phyloP scores from a whole-genome alignment of 148 eudicot genomes.

The Silene latifolia region DNA sequence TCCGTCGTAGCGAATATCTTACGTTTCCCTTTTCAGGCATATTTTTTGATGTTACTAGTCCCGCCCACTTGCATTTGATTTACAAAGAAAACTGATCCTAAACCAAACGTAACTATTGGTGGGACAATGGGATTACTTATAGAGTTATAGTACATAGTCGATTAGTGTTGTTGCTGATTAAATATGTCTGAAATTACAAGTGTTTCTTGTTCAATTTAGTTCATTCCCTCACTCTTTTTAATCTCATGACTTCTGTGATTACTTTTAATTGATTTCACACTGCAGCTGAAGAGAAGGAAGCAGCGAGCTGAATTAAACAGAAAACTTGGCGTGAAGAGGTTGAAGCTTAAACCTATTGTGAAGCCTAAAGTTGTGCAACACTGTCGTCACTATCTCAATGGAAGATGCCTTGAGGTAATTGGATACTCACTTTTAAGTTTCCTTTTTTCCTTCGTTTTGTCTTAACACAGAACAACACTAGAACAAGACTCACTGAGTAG shows the following conservation, averaged over 20 bases:
- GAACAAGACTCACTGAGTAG: background rate
- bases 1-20: too few species aligned
- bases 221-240: background rate
- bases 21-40: background rate
- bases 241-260: background rate
- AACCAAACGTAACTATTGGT: background rate
- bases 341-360: constrained; percentile 58
- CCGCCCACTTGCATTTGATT: background rate
- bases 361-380: constrained; percentile 52
- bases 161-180: background rate
- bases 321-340: constrained; percentile 71
- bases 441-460: background rate
- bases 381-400: constrained; percentile 85
- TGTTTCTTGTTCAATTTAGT: background rate
- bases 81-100: background rate
- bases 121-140: background rate
- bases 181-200: background rate
- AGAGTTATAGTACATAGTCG: background rate
- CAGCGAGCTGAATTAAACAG: constrained; percentile 75
- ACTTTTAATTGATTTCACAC: constrained; percentile 11
- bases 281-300: constrained; percentile 65
- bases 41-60: too few species aligned
- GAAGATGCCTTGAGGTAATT: constrained; percentile 89
- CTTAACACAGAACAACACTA: background rate
- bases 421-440: constrained; percentile 13